Percentiles rank a stretch among this genome's conserved stretches.
Evolutionary conservation across 2,329 filamentous ascomycete species (phyloP).

Genomic region (Leptographium lundbergii): DNA sequence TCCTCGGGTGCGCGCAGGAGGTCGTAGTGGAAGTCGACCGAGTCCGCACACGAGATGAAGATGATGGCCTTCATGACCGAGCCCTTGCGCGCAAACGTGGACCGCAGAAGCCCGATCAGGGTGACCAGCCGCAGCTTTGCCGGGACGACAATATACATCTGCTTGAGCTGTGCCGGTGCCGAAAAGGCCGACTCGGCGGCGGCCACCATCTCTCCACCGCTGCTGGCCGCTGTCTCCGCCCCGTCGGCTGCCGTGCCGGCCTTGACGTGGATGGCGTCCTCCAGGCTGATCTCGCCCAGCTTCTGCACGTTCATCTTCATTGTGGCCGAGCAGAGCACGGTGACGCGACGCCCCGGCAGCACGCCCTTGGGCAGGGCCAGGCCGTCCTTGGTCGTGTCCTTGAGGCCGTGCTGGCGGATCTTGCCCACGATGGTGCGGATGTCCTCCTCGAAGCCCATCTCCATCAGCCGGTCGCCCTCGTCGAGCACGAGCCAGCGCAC

Average conservation of each 20-base stretch:
- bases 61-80: slow-evolving; percentile 95
- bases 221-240: slow-evolving; percentile 12
- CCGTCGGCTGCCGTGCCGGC: slow-evolving; percentile 22
- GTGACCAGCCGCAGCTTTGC: slow-evolving; percentile 86
- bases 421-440: slow-evolving; percentile 75
- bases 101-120: slow-evolving; percentile 69
- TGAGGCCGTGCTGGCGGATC: slow-evolving; percentile 52
- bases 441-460: slow-evolving; percentile 92
- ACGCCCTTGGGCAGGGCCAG: slow-evolving; percentile 42
- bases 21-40: slow-evolving; percentile 92
- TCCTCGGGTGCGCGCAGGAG: slow-evolving; percentile 42
- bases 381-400: slow-evolving; percentile 46
- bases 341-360: slow-evolving; percentile 65
- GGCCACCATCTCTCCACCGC: slow-evolving; percentile 25
- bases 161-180: slow-evolving; percentile 86
- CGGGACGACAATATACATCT: slow-evolving; percentile 76
- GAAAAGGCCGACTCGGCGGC: slow-evolving; percentile 48
- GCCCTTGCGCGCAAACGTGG: slow-evolving; percentile 75
- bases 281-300: slow-evolving; percentile 86
- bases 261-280: slow-evolving; percentile 80
- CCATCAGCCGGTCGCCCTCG: slow-evolving; percentile 96
- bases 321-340: slow-evolving; percentile 88
- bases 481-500: slow-evolving; percentile 92
- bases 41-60: slow-evolving; percentile 94
- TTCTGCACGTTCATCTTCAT: slow-evolving; percentile 97